phyloP scores from a whole-genome alignment of 805 yeast species.

The Grigorovia jiainica region DNA sequence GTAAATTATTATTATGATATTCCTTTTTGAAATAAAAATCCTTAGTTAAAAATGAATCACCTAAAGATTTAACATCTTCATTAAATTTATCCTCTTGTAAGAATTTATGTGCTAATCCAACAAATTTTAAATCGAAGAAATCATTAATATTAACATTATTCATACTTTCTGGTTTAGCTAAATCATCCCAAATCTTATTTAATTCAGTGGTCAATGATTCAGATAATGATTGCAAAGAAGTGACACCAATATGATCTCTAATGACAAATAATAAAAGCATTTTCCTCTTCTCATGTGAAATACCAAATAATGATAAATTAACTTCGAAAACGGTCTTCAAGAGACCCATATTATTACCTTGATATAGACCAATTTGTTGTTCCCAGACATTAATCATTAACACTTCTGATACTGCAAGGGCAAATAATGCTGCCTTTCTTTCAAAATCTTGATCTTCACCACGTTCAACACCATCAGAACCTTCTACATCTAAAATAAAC shows the following conservation, averaged over 20 bases:
- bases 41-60: conserved; percentile 31
- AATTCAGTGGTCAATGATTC: conserved; percentile 64
- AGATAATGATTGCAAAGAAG: conserved; percentile 67
- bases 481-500: conserved; percentile 94
- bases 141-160: conserved; percentile 42
- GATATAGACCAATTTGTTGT: conserved; percentile 91
- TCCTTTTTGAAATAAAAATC: conserved; percentile 46
- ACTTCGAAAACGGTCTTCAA: conserved; percentile 95
- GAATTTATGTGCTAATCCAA: conserved; percentile 75
- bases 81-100: conserved; percentile 66
- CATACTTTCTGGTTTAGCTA: conserved; percentile 64
- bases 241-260: conserved; percentile 82
- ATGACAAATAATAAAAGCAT: conserved; percentile 76
- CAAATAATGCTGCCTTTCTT: conserved; percentile 91
- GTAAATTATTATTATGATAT: conserved; percentile 81
- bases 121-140: conserved; percentile 78
- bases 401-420: conserved; percentile 83
- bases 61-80: conserved; percentile 49
- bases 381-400: conserved; percentile 94
- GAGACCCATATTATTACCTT: conserved; percentile 95
- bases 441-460: conserved; percentile 99
- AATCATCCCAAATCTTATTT: conserved; percentile 63
- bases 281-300: conserved; percentile 41
- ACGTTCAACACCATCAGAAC: conserved; percentile 95
- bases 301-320: conserved; percentile 74